These are phyloP conservation scores for Acanthamoeba triangularis DNA, from an alignment of 208 protist species.

Conservation along the genomic window DNA sequence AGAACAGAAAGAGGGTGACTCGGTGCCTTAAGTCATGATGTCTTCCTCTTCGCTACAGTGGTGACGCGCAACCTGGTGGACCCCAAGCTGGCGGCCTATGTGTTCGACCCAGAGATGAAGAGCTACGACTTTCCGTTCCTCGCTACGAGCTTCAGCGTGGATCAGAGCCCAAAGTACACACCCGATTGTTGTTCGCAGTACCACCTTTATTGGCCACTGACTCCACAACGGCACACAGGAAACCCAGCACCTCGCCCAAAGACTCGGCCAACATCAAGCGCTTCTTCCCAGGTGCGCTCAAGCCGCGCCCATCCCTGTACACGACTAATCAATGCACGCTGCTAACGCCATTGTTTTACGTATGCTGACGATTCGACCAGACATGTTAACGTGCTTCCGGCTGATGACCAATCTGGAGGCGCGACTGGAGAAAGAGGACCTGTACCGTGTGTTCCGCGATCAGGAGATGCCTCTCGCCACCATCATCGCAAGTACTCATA, in stretches of 20 bases:
- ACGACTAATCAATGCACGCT: too few relatives aligned
- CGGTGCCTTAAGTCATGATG: too few relatives aligned
- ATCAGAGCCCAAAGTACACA: slow-evolving; percentile 39
- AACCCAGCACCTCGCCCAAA: background rate
- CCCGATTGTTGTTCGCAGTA: too few relatives aligned
- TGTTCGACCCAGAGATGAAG: slow-evolving; percentile 71
- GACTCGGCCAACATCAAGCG: slow-evolving; percentile 38
- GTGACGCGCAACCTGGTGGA: slow-evolving; percentile 4
- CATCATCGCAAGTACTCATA: slow-evolving; percentile 35
- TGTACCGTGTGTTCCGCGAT: slow-evolving; percentile 1
- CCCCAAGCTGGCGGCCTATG: slow-evolving; percentile 50
- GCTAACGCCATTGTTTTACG: background rate
- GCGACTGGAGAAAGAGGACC: slow-evolving; percentile 45
- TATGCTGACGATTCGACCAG: background rate
- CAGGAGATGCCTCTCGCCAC: slow-evolving; percentile 60
- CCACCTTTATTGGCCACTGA: too few relatives aligned
- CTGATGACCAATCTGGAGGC: slow-evolving; percentile 64
- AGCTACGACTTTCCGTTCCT: slow-evolving; percentile 67
- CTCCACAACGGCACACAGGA: too few relatives aligned
- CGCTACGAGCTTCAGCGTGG: background rate
- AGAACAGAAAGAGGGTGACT: too few relatives aligned
- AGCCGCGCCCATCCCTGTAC: too few relatives aligned
- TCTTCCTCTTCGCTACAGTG: background rate
- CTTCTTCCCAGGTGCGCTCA: slow-evolving; percentile 11
- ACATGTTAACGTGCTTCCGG: slow-evolving; percentile 68